Conservation (phyloP, 208 protist species). For the Entamoeba moshkovskii region DNA sequence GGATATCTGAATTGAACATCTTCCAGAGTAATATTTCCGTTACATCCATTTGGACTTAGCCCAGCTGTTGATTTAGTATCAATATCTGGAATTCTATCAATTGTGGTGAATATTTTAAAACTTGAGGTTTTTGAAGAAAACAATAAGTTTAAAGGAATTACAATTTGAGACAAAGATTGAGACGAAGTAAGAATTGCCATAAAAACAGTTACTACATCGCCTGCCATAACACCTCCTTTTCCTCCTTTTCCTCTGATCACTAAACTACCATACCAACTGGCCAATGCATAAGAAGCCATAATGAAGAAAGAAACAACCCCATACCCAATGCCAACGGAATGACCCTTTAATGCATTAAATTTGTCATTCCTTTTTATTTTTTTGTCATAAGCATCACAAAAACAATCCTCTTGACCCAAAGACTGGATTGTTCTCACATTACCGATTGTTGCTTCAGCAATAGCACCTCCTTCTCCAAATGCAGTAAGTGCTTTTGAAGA, state of each 20-base stretch:
- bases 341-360: neutral
- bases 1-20: neutral
- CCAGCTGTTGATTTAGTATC: neutral
- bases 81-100: neutral
- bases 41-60: neutral
- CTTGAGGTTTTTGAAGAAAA: neutral
- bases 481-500: neutral
- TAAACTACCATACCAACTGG: neutral
- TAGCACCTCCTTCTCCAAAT: neutral
- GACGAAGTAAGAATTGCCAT: neutral
- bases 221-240: neutral
- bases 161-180: neutral
- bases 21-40: neutral
- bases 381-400: neutral
- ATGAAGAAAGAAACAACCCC: neutral
- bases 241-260: neutral
- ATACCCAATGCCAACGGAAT: neutral
- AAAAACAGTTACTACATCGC: neutral
- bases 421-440: neutral
- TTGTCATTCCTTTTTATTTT: neutral
- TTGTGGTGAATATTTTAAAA: neutral
- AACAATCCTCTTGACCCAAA: neutral
- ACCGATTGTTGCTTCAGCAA: neutral
- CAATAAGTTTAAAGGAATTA: neutral
- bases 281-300: neutral